These are phyloP conservation scores for Spathaspora girioi DNA, from an alignment of 805 yeast genomes.

Conservation along the genomic window DNA sequence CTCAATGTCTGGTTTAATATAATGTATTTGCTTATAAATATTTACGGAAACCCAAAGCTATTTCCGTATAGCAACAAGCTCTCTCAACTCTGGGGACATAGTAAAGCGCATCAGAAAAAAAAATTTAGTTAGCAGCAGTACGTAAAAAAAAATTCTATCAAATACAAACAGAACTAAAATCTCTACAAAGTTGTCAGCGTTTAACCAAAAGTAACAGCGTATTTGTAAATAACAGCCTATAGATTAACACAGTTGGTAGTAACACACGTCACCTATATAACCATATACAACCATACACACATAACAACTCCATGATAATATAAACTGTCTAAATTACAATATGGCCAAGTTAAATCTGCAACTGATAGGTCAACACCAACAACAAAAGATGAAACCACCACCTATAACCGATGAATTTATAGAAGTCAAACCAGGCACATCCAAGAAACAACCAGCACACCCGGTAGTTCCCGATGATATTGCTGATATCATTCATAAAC, in stretches of 20 bases:
- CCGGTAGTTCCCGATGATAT: neutral
- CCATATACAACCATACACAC: neutral
- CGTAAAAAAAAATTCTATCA: neutral
- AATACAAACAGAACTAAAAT: neutral
- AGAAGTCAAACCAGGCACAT: neutral
- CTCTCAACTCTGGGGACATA: too few relatives aligned
- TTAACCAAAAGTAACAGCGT: neutral
- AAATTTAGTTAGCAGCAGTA: neutral
- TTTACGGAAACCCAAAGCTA: too few relatives aligned
- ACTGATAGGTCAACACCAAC: neutral
- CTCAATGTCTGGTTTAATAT: too few relatives aligned
- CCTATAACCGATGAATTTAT: neutral
- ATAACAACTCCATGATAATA: neutral
- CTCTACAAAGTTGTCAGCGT: neutral
- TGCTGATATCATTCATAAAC: neutral
- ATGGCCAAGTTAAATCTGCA: conserved; percentile 2
- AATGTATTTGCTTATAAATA: too few relatives aligned
- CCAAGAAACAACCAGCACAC: neutral
- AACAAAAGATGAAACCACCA: neutral
- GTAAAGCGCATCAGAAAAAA: neutral
- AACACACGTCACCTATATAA: neutral
- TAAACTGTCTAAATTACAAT: neutral
- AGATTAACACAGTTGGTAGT: neutral
- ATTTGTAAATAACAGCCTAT: neutral
- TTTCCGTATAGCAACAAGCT: too few relatives aligned